Percentiles rank a stretch among this genome's conserved stretches.
Evolutionary conservation across 2,329 filamentous ascomycete species (phyloP).

Genomic region (Xylaria sp.): DNA sequence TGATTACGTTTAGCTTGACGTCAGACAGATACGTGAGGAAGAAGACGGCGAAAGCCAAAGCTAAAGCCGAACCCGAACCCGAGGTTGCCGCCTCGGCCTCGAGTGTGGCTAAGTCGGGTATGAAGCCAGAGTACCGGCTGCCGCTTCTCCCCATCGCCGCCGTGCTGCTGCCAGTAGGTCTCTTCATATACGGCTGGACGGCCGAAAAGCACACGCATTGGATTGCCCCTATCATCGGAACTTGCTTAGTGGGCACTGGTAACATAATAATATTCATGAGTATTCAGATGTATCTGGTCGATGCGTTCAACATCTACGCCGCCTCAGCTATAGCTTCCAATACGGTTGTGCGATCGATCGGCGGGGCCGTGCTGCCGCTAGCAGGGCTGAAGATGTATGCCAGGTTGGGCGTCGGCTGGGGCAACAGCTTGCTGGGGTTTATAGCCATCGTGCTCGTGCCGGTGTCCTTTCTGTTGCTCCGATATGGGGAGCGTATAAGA

Average conservation of each 20-base stretch:
- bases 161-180: constrained; percentile 32
- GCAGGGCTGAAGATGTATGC: constrained; percentile 42
- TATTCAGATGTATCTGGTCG: constrained; percentile 61
- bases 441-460: constrained; percentile 33
- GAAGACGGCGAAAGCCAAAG: constrained; percentile 48
- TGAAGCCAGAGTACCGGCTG: constrained; percentile 35
- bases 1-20: constrained; percentile 34
- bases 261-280: constrained; percentile 49
- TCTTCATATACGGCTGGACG: constrained; percentile 42
- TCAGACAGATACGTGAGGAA: constrained; percentile 45
- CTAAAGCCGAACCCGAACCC: constrained; percentile 36
- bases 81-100: constrained; percentile 15
- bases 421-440: constrained; percentile 37
- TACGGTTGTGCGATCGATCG: constrained; percentile 53
- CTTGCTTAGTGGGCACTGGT: constrained; percentile 47
- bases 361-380: constrained; percentile 59
- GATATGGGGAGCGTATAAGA: constrained; percentile 26
- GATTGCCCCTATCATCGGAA: constrained; percentile 56
- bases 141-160: constrained; percentile 25
- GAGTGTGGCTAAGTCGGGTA: constrained; percentile 17
- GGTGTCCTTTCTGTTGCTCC: constrained; percentile 26
- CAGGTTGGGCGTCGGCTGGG: constrained; percentile 37
- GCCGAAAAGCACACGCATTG: constrained; percentile 45
- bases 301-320: constrained; percentile 47
- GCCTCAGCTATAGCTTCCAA: constrained; percentile 57